Evolutionary conservation across 2,329 filamentous ascomycete species (phyloP).

Genomic region (Paracoccidioides brasiliensis): DNA sequence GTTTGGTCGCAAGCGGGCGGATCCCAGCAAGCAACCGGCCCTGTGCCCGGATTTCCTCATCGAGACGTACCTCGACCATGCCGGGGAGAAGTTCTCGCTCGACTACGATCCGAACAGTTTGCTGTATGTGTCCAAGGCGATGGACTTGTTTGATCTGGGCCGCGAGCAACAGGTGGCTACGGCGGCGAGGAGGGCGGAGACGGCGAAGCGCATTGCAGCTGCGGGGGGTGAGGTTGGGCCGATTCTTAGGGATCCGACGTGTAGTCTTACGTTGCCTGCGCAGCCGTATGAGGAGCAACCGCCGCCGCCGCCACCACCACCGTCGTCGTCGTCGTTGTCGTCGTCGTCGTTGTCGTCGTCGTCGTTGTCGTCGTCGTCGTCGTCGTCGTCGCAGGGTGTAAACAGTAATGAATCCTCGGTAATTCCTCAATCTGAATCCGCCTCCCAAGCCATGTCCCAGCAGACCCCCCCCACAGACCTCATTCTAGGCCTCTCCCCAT

Average conservation of each 20-base stretch:
- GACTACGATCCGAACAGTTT: constrained; percentile 94
- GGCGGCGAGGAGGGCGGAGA: constrained; percentile 47
- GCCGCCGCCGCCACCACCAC: constrained; percentile 26
- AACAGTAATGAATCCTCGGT: background rate
- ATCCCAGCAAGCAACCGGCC: constrained; percentile 73
- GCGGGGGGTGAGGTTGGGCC: constrained; percentile 19
- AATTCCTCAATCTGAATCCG: background rate
- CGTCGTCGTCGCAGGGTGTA: background rate
- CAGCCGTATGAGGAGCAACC: constrained; percentile 76
- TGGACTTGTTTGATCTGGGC: constrained; percentile 95
- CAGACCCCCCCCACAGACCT: constrained; percentile 62
- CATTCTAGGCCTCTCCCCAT: constrained; percentile 55
- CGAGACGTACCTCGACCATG: constrained; percentile 95
- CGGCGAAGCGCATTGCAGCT: constrained; percentile 44
- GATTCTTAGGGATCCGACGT: constrained; percentile 38
- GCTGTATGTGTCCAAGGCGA: constrained; percentile 93
- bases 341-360: background rate
- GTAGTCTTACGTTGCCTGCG: constrained; percentile 70
- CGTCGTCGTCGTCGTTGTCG: background rate
- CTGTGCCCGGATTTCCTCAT: constrained; percentile 97
- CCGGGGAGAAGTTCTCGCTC: constrained; percentile 94
- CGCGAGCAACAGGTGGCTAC: constrained; percentile 53
- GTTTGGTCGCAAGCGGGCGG: constrained; percentile 77
- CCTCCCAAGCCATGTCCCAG: constrained; percentile 15
- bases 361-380: background rate